phyloP scores from a whole-genome alignment of 495 filamentous ascomycete genomes.

The Neurospora discreta region DNA sequence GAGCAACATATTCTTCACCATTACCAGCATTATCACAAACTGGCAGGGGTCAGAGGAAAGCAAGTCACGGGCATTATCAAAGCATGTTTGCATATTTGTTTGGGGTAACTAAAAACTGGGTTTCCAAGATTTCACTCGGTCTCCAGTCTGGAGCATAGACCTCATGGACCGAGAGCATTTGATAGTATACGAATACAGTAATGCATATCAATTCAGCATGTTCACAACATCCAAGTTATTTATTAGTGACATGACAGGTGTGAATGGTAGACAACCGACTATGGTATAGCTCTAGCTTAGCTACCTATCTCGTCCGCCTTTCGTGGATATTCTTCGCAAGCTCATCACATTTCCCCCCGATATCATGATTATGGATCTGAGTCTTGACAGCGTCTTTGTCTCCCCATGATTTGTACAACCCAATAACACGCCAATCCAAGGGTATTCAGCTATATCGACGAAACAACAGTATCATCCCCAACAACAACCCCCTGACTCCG shows the following conservation, averaged over 20 bases:
- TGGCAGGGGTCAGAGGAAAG: not conserved
- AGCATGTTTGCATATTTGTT: not conserved
- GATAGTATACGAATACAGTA: not conserved
- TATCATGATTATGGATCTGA: not conserved
- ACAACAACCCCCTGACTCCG: not conserved
- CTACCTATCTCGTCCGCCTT: not conserved
- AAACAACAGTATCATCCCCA: not conserved
- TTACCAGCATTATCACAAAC: not conserved
- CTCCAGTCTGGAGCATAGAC: not conserved
- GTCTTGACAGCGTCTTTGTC: not conserved
- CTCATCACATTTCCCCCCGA: not conserved
- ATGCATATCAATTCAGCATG: not conserved
- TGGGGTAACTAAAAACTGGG: not conserved
- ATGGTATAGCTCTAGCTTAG: not conserved
- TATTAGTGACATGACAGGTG: not conserved
- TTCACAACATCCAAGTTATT: not conserved
- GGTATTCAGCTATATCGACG: no score
- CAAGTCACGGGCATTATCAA: not conserved
- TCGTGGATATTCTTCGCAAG: not conserved
- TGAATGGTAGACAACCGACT: not conserved
- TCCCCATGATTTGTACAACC: not conserved
- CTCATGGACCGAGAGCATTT: not conserved
- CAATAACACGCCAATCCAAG: not conserved
- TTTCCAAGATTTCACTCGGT: not conserved
- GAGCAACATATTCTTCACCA: not conserved